phyloP scores from a whole-genome alignment of 2,329 filamentous ascomycete genomes.

The Camillea tinctor region DNA sequence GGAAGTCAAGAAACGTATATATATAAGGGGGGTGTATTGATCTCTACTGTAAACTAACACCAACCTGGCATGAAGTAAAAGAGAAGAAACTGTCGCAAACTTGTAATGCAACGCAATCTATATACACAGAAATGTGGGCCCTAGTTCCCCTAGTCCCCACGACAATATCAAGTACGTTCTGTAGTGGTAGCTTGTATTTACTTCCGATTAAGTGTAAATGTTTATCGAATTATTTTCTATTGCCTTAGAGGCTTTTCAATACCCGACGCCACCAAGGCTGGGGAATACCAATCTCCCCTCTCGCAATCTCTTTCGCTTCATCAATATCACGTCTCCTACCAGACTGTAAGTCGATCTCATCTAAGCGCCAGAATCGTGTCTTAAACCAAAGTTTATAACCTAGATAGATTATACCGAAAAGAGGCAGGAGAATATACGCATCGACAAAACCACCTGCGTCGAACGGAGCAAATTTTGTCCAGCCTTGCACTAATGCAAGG shows the following conservation, averaged over 20 bases:
- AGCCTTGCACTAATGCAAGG: conserved; percentile 60
- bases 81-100: too few relatives aligned
- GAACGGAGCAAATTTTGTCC: conserved; percentile 59
- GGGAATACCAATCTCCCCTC: conserved; percentile 22
- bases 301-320: conserved; percentile 36
- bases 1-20: too few relatives aligned
- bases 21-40: too few relatives aligned
- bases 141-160: too few relatives aligned
- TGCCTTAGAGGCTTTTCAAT: conserved; percentile 39
- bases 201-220: too few relatives aligned
- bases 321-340: conserved; percentile 57
- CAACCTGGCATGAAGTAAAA: too few relatives aligned
- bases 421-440: conserved; percentile 59
- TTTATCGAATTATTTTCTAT: too few relatives aligned
- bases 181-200: too few relatives aligned
- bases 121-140: too few relatives aligned
- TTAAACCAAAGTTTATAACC: conserved; percentile 54
- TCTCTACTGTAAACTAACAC: too few relatives aligned
- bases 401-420: conserved; percentile 58
- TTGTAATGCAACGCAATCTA: too few relatives aligned
- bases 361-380: conserved; percentile 48
- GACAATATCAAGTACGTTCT: too few relatives aligned
- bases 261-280: conserved; percentile 44
- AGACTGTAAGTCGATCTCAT: conserved; percentile 56
- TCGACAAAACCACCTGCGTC: conserved; percentile 59